These are phyloP conservation scores for Primulina tabacum DNA, from an alignment of 257 asterid species.

Conservation along the genomic window DNA sequence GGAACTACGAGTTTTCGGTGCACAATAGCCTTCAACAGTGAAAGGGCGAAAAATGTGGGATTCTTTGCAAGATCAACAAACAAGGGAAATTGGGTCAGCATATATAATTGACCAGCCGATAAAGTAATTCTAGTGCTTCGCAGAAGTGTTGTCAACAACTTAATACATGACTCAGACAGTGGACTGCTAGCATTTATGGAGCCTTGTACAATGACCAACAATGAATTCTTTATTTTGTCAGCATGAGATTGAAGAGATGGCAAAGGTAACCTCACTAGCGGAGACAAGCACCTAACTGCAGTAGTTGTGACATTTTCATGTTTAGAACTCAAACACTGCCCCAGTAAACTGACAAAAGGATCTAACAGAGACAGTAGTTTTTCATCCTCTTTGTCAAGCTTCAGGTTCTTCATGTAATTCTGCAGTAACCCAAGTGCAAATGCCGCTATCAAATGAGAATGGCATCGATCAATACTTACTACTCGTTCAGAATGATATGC, in stretches of 20 bases:
- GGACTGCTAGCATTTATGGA: constrained; percentile 57
- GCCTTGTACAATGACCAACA: constrained; percentile 75
- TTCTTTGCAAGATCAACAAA: constrained; percentile 79
- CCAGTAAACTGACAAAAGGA: constrained; percentile 63
- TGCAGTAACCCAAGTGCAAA: constrained; percentile 81
- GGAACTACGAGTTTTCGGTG: constrained; percentile 70
- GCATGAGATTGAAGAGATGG: constrained; percentile 70
- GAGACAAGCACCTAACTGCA: constrained; percentile 68
- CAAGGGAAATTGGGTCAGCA: constrained; percentile 78
- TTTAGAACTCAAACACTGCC: constrained; percentile 71
- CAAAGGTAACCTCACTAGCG: constrained; percentile 66
- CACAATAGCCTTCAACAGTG: constrained; percentile 77
- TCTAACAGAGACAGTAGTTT: constrained; percentile 59
- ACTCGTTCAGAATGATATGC: constrained; percentile 35
- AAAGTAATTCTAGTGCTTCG: constrained; percentile 66
- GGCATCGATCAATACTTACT: constrained; percentile 48
- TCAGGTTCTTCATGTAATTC: constrained; percentile 57
- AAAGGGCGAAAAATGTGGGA: constrained; percentile 74
- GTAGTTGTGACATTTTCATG: constrained; percentile 63
- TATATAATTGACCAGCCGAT: constrained; percentile 70
- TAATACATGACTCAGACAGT: constrained; percentile 73
- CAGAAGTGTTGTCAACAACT: constrained; percentile 66
- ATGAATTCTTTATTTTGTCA: constrained; percentile 66
- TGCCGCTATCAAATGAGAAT: constrained; percentile 64
- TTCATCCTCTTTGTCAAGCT: constrained; percentile 47